Percentiles rank a stretch among this genome's conserved stretches.
These are phyloP conservation scores for Phoma sp. DNA, from an alignment of 2,329 filamentous ascomycete species.

Conservation along the genomic window DNA sequence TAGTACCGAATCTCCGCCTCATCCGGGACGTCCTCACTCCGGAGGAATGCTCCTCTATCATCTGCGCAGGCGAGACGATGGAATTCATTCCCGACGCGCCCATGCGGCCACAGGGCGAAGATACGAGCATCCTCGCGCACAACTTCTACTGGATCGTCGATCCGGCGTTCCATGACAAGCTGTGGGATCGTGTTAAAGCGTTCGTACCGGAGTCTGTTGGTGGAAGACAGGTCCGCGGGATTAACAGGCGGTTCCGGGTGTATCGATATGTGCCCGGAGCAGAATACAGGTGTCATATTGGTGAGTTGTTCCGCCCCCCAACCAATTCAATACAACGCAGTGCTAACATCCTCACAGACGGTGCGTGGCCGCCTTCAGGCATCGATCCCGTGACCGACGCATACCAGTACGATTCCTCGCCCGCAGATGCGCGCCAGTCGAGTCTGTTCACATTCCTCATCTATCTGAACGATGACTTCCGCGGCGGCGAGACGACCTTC, in stretches of 20 bases:
- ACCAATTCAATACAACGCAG: neutral
- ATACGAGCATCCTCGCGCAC: slow-evolving; percentile 68
- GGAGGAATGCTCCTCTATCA: slow-evolving; percentile 68
- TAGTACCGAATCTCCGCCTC: slow-evolving; percentile 66
- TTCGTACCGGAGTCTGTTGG: slow-evolving; percentile 63
- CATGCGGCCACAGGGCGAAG: slow-evolving; percentile 67
- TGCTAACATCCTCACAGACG: slow-evolving; percentile 51
- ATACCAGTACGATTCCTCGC: slow-evolving; percentile 72
- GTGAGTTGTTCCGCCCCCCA: slow-evolving; percentile 27
- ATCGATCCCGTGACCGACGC: slow-evolving; percentile 60
- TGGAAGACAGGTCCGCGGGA: slow-evolving; percentile 64
- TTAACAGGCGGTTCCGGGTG: slow-evolving; percentile 73
- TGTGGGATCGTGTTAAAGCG: slow-evolving; percentile 66
- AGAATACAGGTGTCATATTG: slow-evolving; percentile 72
- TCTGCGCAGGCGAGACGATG: slow-evolving; percentile 69
- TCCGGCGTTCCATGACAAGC: slow-evolving; percentile 64
- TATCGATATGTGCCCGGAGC: slow-evolving; percentile 76
- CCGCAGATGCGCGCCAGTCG: slow-evolving; percentile 64
- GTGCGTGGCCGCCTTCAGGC: slow-evolving; percentile 74
- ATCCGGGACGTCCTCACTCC: slow-evolving; percentile 65
- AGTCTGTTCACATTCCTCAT: slow-evolving; percentile 73
- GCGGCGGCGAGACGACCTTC: slow-evolving; percentile 73
- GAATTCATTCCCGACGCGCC: slow-evolving; percentile 72
- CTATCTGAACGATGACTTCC: slow-evolving; percentile 74
- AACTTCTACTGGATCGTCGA: slow-evolving; percentile 78